phyloP scores from a whole-genome alignment of 768 basidiomycete genomes.

The Russula earlei region DNA sequence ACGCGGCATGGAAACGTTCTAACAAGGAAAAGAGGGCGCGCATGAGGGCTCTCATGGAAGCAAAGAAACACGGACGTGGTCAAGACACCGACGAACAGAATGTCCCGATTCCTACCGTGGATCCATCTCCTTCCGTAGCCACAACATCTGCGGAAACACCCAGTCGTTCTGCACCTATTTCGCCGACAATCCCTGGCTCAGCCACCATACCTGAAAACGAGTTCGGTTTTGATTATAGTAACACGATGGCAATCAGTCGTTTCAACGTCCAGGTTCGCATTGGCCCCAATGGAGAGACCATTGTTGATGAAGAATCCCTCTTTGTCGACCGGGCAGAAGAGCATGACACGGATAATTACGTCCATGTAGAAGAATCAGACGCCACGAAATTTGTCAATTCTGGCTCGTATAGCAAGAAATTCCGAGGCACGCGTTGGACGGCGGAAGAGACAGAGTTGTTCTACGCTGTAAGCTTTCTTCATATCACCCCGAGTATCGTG shows the following conservation, averaged over 20 bases:
- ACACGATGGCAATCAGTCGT: conserved; percentile 54
- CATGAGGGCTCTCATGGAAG: conserved; percentile 56
- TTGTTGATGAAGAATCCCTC: conserved; percentile 79
- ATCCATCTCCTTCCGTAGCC: not conserved
- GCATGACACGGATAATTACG: conserved; percentile 60
- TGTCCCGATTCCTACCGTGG: not conserved
- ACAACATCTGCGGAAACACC: not conserved
- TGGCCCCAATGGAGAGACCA: conserved; percentile 77
- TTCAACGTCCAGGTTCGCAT: conserved; percentile 83
- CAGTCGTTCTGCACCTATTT: not conserved
- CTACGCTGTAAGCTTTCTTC: conserved; percentile 52
- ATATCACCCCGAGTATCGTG: not conserved
- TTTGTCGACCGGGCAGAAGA: conserved; percentile 66
- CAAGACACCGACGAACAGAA: conserved; percentile 37
- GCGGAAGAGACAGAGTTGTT: conserved; percentile 86
- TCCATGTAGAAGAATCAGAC: conserved; percentile 75
- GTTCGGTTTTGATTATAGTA: conserved; percentile 61
- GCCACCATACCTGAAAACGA: conserved; percentile 36
- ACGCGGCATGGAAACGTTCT: conserved; percentile 60
- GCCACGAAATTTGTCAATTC: conserved; percentile 81
- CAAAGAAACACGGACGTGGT: conserved; percentile 62
- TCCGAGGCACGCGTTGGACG: conserved; percentile 79
- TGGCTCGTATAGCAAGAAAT: conserved; percentile 69
- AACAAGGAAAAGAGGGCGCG: conserved; percentile 58
- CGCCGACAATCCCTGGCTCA: conserved; percentile 10